Percentiles rank a stretch among this genome's conserved stretches.
These are phyloP conservation scores for Acer campestre DNA, from an alignment of 345 rosid genomes.

Conservation along the genomic window DNA sequence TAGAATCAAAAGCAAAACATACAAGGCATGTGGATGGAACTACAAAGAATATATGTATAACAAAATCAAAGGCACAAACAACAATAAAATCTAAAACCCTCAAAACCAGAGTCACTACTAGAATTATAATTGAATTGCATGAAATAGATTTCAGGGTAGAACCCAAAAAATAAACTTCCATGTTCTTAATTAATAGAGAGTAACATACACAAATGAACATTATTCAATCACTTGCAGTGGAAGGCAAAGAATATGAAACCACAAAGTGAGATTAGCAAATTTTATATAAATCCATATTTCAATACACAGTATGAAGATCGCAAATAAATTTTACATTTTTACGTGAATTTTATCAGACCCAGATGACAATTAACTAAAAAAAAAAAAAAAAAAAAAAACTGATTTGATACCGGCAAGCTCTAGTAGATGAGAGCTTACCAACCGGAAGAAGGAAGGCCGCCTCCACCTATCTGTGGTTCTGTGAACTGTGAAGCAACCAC, in stretches of 20 bases:
- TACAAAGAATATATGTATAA: not conserved
- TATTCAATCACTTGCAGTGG: not conserved
- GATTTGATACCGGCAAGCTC: not conserved
- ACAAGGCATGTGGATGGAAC: not conserved
- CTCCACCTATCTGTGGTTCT: not conserved
- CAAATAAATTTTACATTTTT: no score
- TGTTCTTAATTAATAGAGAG: not conserved
- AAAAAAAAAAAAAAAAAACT: not conserved
- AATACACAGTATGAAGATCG: not conserved
- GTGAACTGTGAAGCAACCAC: not conserved
- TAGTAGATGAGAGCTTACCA: not conserved
- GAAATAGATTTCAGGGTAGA: not conserved
- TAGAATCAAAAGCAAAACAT: not conserved
- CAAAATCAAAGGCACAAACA: not conserved
- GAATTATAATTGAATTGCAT: not conserved
- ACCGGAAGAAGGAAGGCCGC: not conserved
- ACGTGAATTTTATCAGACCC: constrained; percentile 1
- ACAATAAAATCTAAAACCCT: not conserved
- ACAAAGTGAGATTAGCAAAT: not conserved
- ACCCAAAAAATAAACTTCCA: not conserved
- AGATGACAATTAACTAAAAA: not conserved
- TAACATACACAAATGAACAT: not conserved
- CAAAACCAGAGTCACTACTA: not conserved
- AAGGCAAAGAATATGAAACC: not conserved
- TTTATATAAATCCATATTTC: no score